Conservation (phyloP, 768 basidiomycete genomes). For the Boletellus emodensis region DNA sequence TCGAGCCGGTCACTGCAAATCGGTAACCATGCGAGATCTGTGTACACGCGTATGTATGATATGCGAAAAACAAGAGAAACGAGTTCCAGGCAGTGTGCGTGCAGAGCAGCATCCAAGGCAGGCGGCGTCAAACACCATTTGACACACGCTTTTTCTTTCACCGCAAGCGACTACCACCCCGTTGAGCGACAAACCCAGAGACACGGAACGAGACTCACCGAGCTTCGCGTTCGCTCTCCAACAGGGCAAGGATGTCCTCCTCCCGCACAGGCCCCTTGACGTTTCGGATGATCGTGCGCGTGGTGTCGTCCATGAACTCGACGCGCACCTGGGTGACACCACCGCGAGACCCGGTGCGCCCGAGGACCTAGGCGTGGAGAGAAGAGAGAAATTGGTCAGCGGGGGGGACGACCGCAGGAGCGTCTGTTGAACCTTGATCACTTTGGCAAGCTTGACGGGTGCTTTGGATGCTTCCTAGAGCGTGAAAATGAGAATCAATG, state of each 20-base stretch:
- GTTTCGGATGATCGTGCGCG: slow-evolving; percentile 96
- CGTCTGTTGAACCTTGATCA: slow-evolving; percentile 71
- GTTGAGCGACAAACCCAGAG: not conserved
- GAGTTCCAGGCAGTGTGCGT: not conserved
- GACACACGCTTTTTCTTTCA: not conserved
- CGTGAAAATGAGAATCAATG: not conserved
- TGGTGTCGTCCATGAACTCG: slow-evolving; percentile 97
- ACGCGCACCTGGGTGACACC: slow-evolving; percentile 99
- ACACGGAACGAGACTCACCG: slow-evolving; percentile 54
- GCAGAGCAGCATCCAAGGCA: not conserved
- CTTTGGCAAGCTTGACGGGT: slow-evolving; percentile 96
- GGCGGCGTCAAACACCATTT: too few species aligned
- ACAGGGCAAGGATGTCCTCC: slow-evolving; percentile 92
- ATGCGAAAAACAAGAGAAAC: not conserved
- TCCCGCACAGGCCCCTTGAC: slow-evolving; percentile 97
- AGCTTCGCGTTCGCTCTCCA: slow-evolving; percentile 99
- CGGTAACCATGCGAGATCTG: not conserved
- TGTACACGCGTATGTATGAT: slow-evolving; percentile 3
- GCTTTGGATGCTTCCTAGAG: slow-evolving; percentile 79
- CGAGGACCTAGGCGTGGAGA: slow-evolving; percentile 71
- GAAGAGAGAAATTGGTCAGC: not conserved
- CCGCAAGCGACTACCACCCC: slow-evolving; percentile 20
- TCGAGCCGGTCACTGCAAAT: not conserved
- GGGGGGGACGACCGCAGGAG: too few species aligned
- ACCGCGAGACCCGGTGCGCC: slow-evolving; percentile 97